Base-by-base conservation (phyloP, 768 basidiomycete species). In the Mrakia gelida region DNA sequence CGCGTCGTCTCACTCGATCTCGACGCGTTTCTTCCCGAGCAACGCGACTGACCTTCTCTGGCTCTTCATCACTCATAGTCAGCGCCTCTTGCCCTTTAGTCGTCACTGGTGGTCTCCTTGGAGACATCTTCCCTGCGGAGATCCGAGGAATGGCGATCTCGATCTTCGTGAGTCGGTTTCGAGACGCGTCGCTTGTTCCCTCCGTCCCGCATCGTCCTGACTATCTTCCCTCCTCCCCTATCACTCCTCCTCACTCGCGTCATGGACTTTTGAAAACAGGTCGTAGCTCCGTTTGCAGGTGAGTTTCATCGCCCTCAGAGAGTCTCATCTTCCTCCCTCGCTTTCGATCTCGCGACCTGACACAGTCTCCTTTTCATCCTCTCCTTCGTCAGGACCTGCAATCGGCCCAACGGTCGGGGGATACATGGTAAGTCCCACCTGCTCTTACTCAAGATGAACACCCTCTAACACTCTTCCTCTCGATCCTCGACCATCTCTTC, bases 31-130 rank as follows among this genome's bases (percentile, higher is more conserved):
- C 10, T n/a, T 16, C 8, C 5, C 23, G 54, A 56, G 54, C n/a
- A 11, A 28, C 28, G 1, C 13, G 11, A n/a, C 28, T 34, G 63
- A 65, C 63, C n/a, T 26, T 65, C 1, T 80, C 80, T 18, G 49
- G 28, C 21, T 38, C 4, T 15, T 13, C 11, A 9, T 34, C 52
- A 15, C 56, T 56, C 52, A 15, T 32, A 73, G 72, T 56, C 2
- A 85, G 84, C 77, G 86, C 86, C 9, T 79, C 84, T 1, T 84
- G 85, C 43, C 83, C 85, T 0, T 80, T 87, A 62, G 86, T 86
- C 52, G 86, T 86, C 67, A 83, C 86, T 1, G 86, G 86, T 8
- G 85, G 84, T 0, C 73, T 86, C 23, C 75, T 86, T 0, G 84
- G 84, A 16, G 75, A 76, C 56, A 70, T 76, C n/a, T 76, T 85